Percentiles rank a stretch among this genome's conserved stretches.
Evolutionary conservation across 2,329 filamentous ascomycete genomes (phyloP).

Genomic region (Cercospora zeae-maydis): DNA sequence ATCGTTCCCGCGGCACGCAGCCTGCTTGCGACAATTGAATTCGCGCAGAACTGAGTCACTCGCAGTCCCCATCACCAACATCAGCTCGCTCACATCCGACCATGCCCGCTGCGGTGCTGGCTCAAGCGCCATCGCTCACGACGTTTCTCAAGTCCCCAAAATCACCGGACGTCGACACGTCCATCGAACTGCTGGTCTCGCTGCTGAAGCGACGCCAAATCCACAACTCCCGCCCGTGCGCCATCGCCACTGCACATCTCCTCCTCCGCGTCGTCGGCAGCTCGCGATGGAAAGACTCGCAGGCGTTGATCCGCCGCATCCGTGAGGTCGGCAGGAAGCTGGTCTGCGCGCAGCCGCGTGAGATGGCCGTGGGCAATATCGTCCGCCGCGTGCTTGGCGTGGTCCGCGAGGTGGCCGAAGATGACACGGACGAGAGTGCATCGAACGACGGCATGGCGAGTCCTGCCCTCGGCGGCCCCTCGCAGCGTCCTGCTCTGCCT

Average conservation of each 20-base stretch:
- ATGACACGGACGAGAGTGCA: constrained; percentile 60
- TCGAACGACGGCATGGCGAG: constrained; percentile 55
- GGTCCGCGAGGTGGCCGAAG: constrained; percentile 85
- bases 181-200: constrained; percentile 77
- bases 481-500: constrained; percentile 23
- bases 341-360: constrained; percentile 78
- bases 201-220: constrained; percentile 91
- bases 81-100: constrained; percentile 1
- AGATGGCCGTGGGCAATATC: constrained; percentile 92
- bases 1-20: neutral
- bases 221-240: constrained; percentile 79
- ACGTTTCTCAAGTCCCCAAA: constrained; percentile 78
- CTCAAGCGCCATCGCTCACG: constrained; percentile 68
- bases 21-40: neutral
- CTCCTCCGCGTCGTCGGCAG: constrained; percentile 81
- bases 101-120: constrained; percentile 58
- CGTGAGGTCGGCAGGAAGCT: constrained; percentile 73
- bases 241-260: constrained; percentile 84
- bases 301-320: constrained; percentile 74
- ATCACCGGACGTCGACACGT: constrained; percentile 69
- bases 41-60: neutral
- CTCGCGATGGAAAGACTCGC: constrained; percentile 72
- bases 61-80: neutral
- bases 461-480: constrained; percentile 25
- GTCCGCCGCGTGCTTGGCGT: constrained; percentile 84